Conservation (phyloP, 257 asterid species). For the Nicotiana undulata region DNA sequence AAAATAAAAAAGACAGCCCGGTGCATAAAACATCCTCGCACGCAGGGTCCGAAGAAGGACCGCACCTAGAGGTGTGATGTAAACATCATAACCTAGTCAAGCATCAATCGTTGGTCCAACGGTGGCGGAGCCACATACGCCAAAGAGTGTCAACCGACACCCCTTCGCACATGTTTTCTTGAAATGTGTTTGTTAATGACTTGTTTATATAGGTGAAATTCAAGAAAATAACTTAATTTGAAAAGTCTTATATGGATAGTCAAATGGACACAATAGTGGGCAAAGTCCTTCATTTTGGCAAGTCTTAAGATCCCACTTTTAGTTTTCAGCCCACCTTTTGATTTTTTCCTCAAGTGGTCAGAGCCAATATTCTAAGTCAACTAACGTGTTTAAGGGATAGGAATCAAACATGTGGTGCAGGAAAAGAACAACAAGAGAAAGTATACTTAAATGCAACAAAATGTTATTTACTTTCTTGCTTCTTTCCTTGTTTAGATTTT, state of each 20-base stretch:
- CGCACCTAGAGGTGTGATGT: too few relatives aligned
- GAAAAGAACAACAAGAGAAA: background rate
- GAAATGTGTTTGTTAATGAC: background rate
- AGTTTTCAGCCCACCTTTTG: background rate
- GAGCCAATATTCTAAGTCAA: background rate
- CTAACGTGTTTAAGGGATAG: slow-evolving; percentile 2
- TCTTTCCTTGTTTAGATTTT: background rate
- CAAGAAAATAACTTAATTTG: background rate
- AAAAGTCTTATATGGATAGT: background rate
- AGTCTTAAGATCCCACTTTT: background rate
- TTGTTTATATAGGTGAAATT: background rate
- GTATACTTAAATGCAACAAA: background rate
- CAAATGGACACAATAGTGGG: background rate
- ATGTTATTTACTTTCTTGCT: background rate
- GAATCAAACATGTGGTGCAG: background rate
- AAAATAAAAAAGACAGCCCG: too few relatives aligned
- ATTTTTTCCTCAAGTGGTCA: background rate
- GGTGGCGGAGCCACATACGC: too few relatives aligned
- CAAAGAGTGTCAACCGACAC: too few relatives aligned
- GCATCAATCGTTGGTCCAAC: too few relatives aligned
- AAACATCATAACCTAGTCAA: too few relatives aligned
- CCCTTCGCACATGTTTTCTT: background rate
- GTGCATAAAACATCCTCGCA: too few relatives aligned
- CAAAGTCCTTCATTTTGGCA: background rate
- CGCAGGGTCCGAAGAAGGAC: too few relatives aligned